Evolutionary conservation across 306 rosid species (phyloP).

Genomic region (Corylus heterophylla): DNA sequence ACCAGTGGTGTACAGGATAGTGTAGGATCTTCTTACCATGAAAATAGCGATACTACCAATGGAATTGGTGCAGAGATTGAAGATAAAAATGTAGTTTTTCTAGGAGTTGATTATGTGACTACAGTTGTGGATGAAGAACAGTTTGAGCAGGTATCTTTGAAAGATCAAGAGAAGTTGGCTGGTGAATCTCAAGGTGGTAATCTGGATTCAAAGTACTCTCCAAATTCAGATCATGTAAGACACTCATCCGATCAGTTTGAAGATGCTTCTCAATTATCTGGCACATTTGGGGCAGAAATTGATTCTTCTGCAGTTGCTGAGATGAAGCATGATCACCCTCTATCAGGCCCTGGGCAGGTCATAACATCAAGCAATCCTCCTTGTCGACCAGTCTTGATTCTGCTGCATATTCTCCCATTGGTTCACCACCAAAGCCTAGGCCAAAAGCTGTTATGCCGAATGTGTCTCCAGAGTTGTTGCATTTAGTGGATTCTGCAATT

Average conservation of each 20-base stretch:
- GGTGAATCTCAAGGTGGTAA: conserved; percentile 25
- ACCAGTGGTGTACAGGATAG: conserved; percentile 35
- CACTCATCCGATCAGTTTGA: conserved; percentile 43
- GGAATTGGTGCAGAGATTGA: conserved; percentile 31
- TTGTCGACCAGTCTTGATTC: conserved; percentile 57
- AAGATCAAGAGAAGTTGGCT: conserved; percentile 57
- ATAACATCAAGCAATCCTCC: conserved; percentile 43
- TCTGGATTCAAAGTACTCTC: conserved; percentile 42
- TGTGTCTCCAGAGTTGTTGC: conserved; percentile 88
- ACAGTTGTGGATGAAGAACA: conserved; percentile 42
- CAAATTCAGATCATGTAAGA: conserved; percentile 51
- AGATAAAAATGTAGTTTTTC: conserved; percentile 28
- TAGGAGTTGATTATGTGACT: conserved; percentile 33
- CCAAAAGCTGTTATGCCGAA: conserved; percentile 58
- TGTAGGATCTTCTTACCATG: conserved; percentile 33
- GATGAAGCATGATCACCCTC: conserved; percentile 43
- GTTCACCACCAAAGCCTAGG: conserved; percentile 63
- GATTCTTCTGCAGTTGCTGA: conserved; percentile 50
- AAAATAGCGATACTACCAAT: conserved; percentile 23
- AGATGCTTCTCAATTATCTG: conserved; percentile 46
- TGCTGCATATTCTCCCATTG: conserved; percentile 51
- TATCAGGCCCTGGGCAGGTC: conserved; percentile 42
- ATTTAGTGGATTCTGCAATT: conserved; percentile 96
- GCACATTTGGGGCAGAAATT: conserved; percentile 35
- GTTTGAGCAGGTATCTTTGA: conserved; percentile 72